Base-by-base conservation (phyloP, 352 stramenopile genomes). In the Phytophthora sp. region DNA sequence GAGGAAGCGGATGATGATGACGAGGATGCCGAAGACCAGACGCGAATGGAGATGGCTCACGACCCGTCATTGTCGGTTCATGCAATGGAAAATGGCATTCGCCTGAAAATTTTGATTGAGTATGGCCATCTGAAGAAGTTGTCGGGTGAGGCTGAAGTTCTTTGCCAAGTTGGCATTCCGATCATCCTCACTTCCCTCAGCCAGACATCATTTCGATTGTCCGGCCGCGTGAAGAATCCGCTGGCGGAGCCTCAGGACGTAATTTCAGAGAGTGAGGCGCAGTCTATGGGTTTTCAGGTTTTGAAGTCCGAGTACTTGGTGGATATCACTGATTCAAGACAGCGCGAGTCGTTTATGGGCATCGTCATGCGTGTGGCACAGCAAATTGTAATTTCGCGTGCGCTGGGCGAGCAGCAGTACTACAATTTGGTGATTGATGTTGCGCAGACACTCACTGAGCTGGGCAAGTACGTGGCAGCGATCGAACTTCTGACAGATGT, bases 401-500 rank as follows among this genome's bases (percentile, higher is more conserved):
- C 82, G 8, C 66, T 95, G 23, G 80, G 84, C 7, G 79, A 94
- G 49, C 73, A 88, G 52, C 74, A 87, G 23, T 91, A 92, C 71
- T 91, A 93, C 63, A 78, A 77, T 4, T 66, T 95, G 46, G 82
- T 93, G 16, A 84, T 91, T n/a, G 85, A 94, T 27, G 84, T 94
- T 11, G 85, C 83, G 0, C 77, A 89, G 63, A 91, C 87, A 11
- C 74, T 95, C 26, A 93, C 85, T 0, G 85, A 94, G 41, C 35
- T 93, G 20, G 85, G 81, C 45, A 93, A 95, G 53, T 91, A 93
- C 53, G 84, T 93, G 8, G 86, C 85, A 11, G 87, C 87, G 12
- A 93, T 95, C 36, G 87, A 95, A 54, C 70, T 95, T 16, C 75
- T 95, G 23, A 95, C 86, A 1, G 87, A 95, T 39, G 85, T 95